Conservation (phyloP, 1,139 yeast species). For the Yamadazyma mexicana region DNA sequence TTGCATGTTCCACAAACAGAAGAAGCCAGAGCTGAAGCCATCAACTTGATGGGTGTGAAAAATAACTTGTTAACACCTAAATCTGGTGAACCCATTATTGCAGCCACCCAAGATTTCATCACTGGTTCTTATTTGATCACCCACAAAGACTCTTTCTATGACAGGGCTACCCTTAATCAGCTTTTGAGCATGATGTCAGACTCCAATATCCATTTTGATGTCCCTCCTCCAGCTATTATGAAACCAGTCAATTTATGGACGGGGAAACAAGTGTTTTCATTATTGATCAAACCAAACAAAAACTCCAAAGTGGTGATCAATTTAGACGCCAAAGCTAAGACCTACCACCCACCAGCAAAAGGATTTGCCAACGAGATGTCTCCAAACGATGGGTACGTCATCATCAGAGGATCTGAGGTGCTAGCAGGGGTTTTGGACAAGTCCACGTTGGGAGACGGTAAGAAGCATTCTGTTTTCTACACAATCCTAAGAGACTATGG, state of each 20-base stretch:
- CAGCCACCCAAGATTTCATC: constrained; percentile 98
- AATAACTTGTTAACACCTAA: constrained; percentile 92
- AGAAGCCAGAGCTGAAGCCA: constrained; percentile 98
- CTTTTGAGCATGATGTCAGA: constrained; percentile 95
- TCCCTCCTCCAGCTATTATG: constrained; percentile 92
- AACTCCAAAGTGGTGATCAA: constrained; percentile 79
- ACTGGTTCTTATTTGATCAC: constrained; percentile 94
- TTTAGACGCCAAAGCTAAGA: constrained; percentile 91
- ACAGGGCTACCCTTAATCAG: constrained; percentile 81
- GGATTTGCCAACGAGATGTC: constrained; percentile 90
- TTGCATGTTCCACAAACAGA: constrained; percentile 98
- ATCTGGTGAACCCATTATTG: constrained; percentile 98
- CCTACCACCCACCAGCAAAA: constrained; percentile 69
- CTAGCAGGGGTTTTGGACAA: constrained; percentile 97
- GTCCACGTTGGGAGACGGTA: constrained; percentile 95
- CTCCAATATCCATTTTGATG: constrained; percentile 80
- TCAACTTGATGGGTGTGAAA: constrained; percentile 96
- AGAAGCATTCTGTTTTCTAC: constrained; percentile 94
- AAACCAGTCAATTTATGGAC: constrained; percentile 95
- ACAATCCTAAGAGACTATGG: constrained; percentile 95
- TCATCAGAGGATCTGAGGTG: constrained; percentile 86
- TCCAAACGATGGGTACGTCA: constrained; percentile 91
- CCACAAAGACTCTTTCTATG: constrained; percentile 89
- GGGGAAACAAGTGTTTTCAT: constrained; percentile 91
- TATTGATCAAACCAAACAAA: constrained; percentile 81